Percentiles rank a stretch among this genome's conserved stretches.
These are phyloP conservation scores for Oryza punctata DNA, from an alignment of 176 grass and related monocot species.

Conservation along the genomic window DNA sequence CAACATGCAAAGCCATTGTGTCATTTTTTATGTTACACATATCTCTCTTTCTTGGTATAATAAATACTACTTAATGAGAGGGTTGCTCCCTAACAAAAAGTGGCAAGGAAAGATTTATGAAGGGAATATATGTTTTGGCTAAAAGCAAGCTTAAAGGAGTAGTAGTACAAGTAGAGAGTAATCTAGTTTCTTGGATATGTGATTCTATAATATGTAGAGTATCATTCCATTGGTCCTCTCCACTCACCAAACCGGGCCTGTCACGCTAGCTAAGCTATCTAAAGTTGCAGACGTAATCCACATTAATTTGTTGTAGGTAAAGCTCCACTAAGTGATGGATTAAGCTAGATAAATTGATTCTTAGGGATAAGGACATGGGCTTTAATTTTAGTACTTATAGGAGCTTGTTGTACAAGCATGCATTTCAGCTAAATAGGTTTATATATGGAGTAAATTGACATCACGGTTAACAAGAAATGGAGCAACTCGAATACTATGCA, in stretches of 20 bases:
- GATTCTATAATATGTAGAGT: slow-evolving; percentile 13
- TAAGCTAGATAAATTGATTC: slow-evolving; percentile 39
- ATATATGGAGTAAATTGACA: neutral
- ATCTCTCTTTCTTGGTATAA: neutral
- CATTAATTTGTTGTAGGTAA: slow-evolving; percentile 42
- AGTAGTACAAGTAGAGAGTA: slow-evolving; percentile 24
- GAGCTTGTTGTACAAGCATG: slow-evolving; percentile 7
- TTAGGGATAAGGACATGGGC: slow-evolving; percentile 42
- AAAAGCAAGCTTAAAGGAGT: slow-evolving; percentile 34
- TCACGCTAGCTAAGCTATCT: slow-evolving; percentile 38
- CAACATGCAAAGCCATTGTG: neutral
- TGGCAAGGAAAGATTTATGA: slow-evolving; percentile 19
- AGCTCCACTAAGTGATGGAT: slow-evolving; percentile 50
- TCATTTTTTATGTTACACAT: neutral
- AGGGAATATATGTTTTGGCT: slow-evolving; percentile 52
- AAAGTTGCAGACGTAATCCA: slow-evolving; percentile 51
- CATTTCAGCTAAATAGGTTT: neutral
- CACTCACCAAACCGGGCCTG: slow-evolving; percentile 9
- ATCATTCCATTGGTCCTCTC: slow-evolving; percentile 23
- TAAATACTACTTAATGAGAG: slow-evolving; percentile 20
- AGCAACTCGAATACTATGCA: neutral
- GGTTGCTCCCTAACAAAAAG: slow-evolving; percentile 41
- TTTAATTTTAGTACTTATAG: slow-evolving; percentile 7
- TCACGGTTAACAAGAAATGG: neutral
- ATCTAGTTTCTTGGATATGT: slow-evolving; percentile 39